Percentiles rank a stretch among this genome's conserved stretches.
phyloP scores from a whole-genome alignment of 106 monocot genomes.

The Gastrodia elata region DNA sequence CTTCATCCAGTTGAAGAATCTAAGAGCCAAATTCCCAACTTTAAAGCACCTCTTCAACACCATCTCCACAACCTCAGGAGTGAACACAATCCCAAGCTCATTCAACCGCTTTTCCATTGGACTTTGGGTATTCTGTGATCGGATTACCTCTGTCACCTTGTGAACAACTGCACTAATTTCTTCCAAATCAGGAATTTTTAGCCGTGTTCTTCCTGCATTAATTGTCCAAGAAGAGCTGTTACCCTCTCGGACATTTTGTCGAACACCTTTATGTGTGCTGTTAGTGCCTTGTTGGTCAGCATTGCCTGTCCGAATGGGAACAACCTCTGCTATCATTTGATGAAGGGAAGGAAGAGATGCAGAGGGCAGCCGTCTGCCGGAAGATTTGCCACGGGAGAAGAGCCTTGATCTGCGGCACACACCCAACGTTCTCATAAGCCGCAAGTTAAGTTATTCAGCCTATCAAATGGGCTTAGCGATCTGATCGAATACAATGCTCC shows the following conservation, averaged over 20 bases:
- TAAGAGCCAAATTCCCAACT: constrained; percentile 34
- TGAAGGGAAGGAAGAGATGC: constrained; percentile 15
- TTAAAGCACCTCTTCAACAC: constrained; percentile 84
- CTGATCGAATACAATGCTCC: too few relatives aligned
- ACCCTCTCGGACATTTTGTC: constrained; percentile 33
- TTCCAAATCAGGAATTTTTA: constrained; percentile 6
- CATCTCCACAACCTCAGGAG: constrained; percentile 48
- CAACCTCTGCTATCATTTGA: constrained; percentile 16
- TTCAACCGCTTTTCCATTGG: constrained; percentile 36
- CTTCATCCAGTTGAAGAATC: constrained; percentile 75
- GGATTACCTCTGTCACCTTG: constrained; percentile 41
- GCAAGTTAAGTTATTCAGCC: too few relatives aligned
- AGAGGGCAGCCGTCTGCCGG: not conserved
- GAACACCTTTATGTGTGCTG: constrained; percentile 22
- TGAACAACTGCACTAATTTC: constrained; percentile 53
- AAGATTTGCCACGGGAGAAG: constrained; percentile 4
- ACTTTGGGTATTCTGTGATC: constrained; percentile 12
- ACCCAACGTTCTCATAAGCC: too few relatives aligned
- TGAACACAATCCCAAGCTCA: constrained; percentile 23
- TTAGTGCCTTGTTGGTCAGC: not conserved
- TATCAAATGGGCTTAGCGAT: too few relatives aligned
- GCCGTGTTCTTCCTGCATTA: not conserved
- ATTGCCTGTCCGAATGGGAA: not conserved
- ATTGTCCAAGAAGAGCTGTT: not conserved
- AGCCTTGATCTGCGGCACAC: too few relatives aligned